Conservation (phyloP, 768 basidiomycete species). For the Macrolepiota fuliginosa region DNA sequence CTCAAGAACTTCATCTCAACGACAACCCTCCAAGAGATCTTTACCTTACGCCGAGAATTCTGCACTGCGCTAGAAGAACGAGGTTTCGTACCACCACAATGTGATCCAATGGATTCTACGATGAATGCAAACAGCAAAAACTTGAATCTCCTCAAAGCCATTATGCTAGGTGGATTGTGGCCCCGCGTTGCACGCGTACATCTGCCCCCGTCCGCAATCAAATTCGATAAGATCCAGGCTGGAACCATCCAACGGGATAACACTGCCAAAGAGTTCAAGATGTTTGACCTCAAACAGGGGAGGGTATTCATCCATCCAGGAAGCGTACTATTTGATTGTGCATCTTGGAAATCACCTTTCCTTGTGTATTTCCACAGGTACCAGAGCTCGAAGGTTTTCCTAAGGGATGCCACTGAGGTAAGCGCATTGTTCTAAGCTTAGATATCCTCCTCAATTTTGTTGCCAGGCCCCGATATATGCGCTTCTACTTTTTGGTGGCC, state of each 20-base stretch:
- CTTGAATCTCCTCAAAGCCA: constrained; percentile 76
- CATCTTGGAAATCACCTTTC: constrained; percentile 76
- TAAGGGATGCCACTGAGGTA: constrained; percentile 88
- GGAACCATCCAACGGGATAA: constrained; percentile 86
- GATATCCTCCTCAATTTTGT: not conserved
- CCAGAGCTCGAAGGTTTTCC: constrained; percentile 77
- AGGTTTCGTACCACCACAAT: constrained; percentile 59
- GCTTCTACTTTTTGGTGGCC: constrained; percentile 80
- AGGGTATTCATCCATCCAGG: constrained; percentile 83
- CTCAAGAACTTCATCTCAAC: constrained; percentile 79
- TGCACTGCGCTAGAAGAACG: constrained; percentile 63
- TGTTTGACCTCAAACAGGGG: constrained; percentile 65
- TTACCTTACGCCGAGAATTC: constrained; percentile 76
- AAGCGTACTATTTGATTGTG: constrained; percentile 73
- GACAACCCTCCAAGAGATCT: constrained; percentile 73
- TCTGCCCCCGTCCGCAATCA: constrained; percentile 69
- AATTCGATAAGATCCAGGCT: constrained; percentile 82
- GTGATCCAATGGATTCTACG: constrained; percentile 40
- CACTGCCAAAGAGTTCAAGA: constrained; percentile 78
- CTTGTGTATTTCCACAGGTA: constrained; percentile 83
- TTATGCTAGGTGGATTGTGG: constrained; percentile 86
- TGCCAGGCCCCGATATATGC: constrained; percentile 83
- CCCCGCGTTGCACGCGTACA: constrained; percentile 77
- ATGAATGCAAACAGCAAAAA: constrained; percentile 68
- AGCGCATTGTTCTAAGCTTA: constrained; percentile 10